A percentile compares a stretch with the other conserved stretches of the same genome.
Evolutionary conservation across 805 yeast species (phyloP).

Genomic region (Tetrapisispora nanseiensis): DNA sequence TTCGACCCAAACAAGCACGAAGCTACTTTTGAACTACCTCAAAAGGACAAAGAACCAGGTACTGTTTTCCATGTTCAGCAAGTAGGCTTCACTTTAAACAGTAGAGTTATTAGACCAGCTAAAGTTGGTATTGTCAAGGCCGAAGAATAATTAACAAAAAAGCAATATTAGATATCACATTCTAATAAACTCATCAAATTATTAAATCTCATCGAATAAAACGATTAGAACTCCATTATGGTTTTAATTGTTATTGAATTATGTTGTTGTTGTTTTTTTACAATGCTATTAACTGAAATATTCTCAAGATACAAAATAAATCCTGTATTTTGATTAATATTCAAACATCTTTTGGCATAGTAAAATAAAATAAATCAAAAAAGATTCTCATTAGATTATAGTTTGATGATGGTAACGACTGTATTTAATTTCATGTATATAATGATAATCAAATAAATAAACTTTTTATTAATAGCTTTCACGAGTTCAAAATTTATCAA

Average conservation of each 20-base stretch:
- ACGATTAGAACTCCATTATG: too few relatives aligned
- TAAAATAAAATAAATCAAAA: too few relatives aligned
- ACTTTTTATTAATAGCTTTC: background rate
- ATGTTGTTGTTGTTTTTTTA: too few relatives aligned
- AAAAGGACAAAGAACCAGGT: constrained; percentile 83
- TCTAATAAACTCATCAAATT: too few relatives aligned
- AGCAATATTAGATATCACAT: too few relatives aligned
- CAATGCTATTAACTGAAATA: too few relatives aligned
- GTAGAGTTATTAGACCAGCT: constrained; percentile 87
- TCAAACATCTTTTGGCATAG: too few relatives aligned
- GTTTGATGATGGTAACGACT: background rate
- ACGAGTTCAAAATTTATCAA: background rate
- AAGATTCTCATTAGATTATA: too few relatives aligned
- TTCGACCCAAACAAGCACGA: constrained; percentile 91
- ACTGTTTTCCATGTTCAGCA: constrained; percentile 90
- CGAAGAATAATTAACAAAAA: constrained; percentile 6
- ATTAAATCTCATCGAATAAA: background rate
- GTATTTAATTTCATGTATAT: constrained; percentile 1
- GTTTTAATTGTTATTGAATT: too few relatives aligned
- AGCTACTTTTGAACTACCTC: constrained; percentile 82
- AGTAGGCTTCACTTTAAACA: constrained; percentile 75
- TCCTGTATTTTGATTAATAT: too few relatives aligned
- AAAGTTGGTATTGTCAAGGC: constrained; percentile 88
- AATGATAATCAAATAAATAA: background rate
- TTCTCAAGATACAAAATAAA: too few relatives aligned